Conservation (phyloP, 2,329 filamentous ascomycete species). For the Capronia epimyces region DNA sequence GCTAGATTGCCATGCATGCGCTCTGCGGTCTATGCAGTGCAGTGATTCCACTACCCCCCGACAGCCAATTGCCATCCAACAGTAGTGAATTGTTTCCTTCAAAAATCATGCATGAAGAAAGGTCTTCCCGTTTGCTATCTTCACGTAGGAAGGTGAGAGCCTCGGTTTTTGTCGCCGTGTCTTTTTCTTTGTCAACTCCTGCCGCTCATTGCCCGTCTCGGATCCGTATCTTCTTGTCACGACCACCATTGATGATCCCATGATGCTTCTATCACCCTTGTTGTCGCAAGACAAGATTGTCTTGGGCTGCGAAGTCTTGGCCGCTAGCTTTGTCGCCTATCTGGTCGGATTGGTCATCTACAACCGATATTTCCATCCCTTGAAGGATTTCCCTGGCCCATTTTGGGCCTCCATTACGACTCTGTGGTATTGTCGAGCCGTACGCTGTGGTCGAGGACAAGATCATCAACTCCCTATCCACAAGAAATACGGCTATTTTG, state of each 20-base stretch:
- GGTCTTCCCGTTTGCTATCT: no score
- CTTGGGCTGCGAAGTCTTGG: not conserved
- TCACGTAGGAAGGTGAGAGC: no score
- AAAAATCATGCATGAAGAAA: no score
- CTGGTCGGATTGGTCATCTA: conserved; percentile 15
- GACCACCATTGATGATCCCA: no score
- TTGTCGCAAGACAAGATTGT: conserved; percentile 6
- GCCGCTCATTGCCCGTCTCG: not conserved
- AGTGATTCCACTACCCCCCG: no score
- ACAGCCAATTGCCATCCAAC: no score
- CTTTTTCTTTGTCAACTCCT: no score
- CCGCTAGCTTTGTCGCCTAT: conserved; percentile 6
- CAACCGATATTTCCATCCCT: conserved; percentile 22
- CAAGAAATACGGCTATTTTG: conserved; percentile 25
- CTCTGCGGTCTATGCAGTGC: no score
- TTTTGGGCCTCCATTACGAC: conserved; percentile 22
- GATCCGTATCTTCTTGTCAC: no score
- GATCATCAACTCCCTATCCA: conserved; percentile 20
- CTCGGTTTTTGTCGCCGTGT: no score
- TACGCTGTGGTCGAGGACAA: conserved; percentile 15
- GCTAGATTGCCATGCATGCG: no score
- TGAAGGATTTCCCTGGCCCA: conserved; percentile 22
- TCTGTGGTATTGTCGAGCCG: conserved; percentile 21
- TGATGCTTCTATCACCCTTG: conserved; percentile 13
- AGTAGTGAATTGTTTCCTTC: no score